These are phyloP conservation scores for Fusarium irregulare DNA, from an alignment of 2,329 filamentous ascomycete species.

Conservation along the genomic window DNA sequence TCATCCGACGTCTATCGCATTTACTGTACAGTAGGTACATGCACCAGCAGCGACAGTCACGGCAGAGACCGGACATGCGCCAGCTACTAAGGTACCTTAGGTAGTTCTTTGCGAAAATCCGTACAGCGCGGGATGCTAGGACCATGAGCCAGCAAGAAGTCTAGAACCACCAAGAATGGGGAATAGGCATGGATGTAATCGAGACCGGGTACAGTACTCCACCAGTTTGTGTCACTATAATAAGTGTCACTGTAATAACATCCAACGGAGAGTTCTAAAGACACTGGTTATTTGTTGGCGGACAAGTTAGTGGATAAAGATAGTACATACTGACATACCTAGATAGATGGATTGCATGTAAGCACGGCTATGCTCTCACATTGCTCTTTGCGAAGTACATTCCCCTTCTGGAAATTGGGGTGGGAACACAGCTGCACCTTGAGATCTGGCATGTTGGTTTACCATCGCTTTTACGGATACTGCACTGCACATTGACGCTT, in stretches of 20 bases:
- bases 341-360: background rate
- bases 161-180: background rate
- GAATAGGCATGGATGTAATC: conserved; percentile 17
- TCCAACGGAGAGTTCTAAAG: conserved; percentile 11
- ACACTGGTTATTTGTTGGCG: background rate
- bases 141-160: background rate
- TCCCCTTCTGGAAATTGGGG: conserved; percentile 25
- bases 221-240: conserved; percentile 21
- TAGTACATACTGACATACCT: background rate
- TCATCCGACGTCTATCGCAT: background rate
- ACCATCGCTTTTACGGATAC: conserved; percentile 10
- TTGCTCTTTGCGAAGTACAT: conserved; percentile 26
- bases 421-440: conserved; percentile 32
- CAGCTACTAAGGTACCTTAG: background rate
- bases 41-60: background rate
- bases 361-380: background rate
- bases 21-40: background rate
- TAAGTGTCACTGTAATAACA: conserved; percentile 3
- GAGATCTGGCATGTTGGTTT: conserved; percentile 22
- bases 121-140: background rate
- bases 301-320: conserved; percentile 11
- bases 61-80: background rate
- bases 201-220: conserved; percentile 15
- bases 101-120: background rate
- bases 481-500: background rate